phyloP scores from a whole-genome alignment of 805 yeast species.

The Trichomonascus vanleenenianus region DNA sequence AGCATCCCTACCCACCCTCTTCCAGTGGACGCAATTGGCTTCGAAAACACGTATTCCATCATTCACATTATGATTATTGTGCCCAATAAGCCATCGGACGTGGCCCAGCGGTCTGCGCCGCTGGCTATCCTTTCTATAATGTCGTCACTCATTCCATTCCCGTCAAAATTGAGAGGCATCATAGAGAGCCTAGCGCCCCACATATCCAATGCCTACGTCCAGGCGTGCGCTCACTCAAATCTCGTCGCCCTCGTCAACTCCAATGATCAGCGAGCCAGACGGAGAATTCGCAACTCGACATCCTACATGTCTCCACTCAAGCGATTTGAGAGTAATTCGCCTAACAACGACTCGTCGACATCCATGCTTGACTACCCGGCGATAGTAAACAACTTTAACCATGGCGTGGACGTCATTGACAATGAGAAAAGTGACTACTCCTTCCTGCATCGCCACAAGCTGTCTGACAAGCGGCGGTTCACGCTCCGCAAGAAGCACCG shows the following conservation, averaged over 20 bases:
- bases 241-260: conserved; percentile 8
- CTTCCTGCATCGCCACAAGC: conserved; percentile 2
- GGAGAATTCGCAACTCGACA: not conserved
- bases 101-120: conserved; percentile 19
- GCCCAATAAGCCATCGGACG: conserved; percentile 14
- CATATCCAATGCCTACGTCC: conserved; percentile 23
- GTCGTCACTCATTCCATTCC: conserved; percentile 27
- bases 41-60: conserved; percentile 25
- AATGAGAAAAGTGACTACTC: not conserved
- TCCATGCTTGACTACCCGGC: not conserved
- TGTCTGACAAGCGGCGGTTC: not conserved
- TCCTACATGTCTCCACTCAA: not conserved
- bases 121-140: conserved; percentile 26
- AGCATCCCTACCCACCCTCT: not conserved
- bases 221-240: conserved; percentile 22
- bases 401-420: no score
- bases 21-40: conserved; percentile 26
- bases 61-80: conserved; percentile 25
- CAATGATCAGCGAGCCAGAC: not conserved
- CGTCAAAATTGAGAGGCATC: conserved; percentile 17
- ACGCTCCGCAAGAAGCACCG: not conserved
- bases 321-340: not conserved
- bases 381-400: not conserved
- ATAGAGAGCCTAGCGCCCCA: conserved; percentile 25
- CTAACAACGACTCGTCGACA: not conserved